Evolutionary conservation across 2,329 filamentous ascomycete species (phyloP), one percentile per base, ranked within the genome.

Genomic region (Fragosphaeria purpurea): DNA sequence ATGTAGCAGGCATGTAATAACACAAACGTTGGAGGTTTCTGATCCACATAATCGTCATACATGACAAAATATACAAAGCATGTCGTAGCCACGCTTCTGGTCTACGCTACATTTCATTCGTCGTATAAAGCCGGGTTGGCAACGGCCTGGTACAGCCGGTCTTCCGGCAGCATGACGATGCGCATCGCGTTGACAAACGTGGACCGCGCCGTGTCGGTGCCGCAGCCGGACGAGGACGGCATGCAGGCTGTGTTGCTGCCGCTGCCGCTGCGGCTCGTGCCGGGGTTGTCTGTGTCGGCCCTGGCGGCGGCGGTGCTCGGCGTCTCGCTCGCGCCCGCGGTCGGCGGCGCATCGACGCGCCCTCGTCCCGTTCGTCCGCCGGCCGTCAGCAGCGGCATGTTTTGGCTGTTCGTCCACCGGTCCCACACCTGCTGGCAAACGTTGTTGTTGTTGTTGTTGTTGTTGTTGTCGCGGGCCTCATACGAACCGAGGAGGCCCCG

Each of bases 401-500:
- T 44, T 39, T 41, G 49, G 49, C 44, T 47, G 46, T 46, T 47
- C n/a, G 50, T 52, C 53, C 53, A 54, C 12, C 35, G 47, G 31
- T 30, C 13, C 50, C 50, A 54, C 2, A 54, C 53, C 41, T 39
- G 32, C 45, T 54, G 53, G 34, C 50, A 52, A 13, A 48, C 38
- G 31, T 50, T 47, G 44, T 43, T 41, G 46, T 8, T 34, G n/a
- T n/a, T n/a, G n/a, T n/a, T n/a, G n/a, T n/a, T n/a, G n/a, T n/a
- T n/a, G 31, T 50, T 47, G 44, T 22, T 22, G 22, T 22, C 22
- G 22, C 22, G 22, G 33, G 7, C 33, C 10, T 44, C 41, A 34
- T 44, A 44, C 8, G 41, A 31, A 9, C 32, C 47, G 35, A 41
- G 42, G 35, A 7, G 35, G 35, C 11, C 35, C 35, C 35, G 35